Base-by-base conservation (phyloP, 2,329 filamentous ascomycete species). In the Zasmidium cellare region DNA sequence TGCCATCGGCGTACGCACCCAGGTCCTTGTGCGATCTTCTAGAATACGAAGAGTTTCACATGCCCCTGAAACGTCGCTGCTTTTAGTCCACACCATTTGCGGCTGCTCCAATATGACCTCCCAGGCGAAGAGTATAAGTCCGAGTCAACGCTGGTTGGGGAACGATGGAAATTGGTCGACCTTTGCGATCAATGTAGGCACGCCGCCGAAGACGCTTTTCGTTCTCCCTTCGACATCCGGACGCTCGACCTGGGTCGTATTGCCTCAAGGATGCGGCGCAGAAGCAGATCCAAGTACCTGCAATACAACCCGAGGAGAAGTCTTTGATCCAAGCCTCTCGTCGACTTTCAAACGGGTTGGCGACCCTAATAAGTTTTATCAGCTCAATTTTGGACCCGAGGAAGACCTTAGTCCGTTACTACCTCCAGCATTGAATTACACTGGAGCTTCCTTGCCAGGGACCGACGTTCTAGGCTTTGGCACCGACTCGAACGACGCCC, bases 201-300 rank as follows among this genome's bases (percentile, higher is more conserved):
- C 16, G 22, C 41, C 24, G 16, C 35, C 44, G 12, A 24, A 31
- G 9, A 20, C 23, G 1, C 2, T 45, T 3, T 35, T n/a, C 62
- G 79, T 86, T 49, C 76, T 84, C 9, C 80, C 87, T 53, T 90
- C 87, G 67, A 91, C 87, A 2, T 80, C 82, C 14, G 79, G 86
- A 48, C 88, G 88, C 20, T 87, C 90, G 71, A 84, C 87, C 45
- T 91, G 87, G 87, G 80, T 84, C 3, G 77, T 91, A 35, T 79
- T 85, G 51, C 75, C 80, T 1, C 77, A 79, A 58, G 86, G 84
- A 54, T 88, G 85, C 58, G 63, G 69, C 7, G 55, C 62, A 19
- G 14, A 11, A 44, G 50, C 9, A 3, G 31, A 19, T 18, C 23
- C 41, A 23, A 48, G 18, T 2, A 20, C 54, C 19, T 61, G 58